Evolutionary conservation across 495 filamentous ascomycete species (phyloP).

Genomic region (Bacidia gigantensis): DNA sequence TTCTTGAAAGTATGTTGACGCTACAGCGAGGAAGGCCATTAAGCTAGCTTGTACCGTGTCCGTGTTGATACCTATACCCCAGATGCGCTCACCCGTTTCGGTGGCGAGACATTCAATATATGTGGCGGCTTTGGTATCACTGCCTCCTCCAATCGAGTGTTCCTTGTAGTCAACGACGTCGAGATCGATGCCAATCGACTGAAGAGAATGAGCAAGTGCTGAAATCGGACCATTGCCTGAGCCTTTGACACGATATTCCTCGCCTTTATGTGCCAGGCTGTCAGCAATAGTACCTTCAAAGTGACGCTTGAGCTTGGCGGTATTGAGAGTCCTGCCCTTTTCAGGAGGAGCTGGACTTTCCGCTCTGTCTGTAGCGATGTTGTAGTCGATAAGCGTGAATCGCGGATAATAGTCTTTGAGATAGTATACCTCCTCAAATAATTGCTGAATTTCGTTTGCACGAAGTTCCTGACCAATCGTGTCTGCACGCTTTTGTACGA

Average conservation of each 20-base stretch:
- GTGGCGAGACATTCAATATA: conserved; percentile 81
- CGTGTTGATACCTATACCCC: conserved; percentile 92
- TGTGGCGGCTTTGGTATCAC: conserved; percentile 76
- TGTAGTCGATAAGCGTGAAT: conserved; percentile 85
- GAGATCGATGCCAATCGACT: conserved; percentile 69
- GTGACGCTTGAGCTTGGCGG: conserved; percentile 61
- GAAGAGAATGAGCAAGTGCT: conserved; percentile 69
- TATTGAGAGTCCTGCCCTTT: conserved; percentile 55
- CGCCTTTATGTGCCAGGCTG: conserved; percentile 51
- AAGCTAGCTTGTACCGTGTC: conserved; percentile 89
- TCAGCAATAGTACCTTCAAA: conserved; percentile 84
- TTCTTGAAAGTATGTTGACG: conserved; percentile 29
- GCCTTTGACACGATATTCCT: conserved; percentile 65
- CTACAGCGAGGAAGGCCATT: conserved; percentile 77
- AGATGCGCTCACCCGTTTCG: conserved; percentile 59
- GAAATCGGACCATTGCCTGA: conserved; percentile 85
- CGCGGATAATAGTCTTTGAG: conserved; percentile 58
- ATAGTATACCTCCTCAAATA: conserved; percentile 84
- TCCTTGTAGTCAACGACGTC: conserved; percentile 95
- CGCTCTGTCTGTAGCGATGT: conserved; percentile 74
- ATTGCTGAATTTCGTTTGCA: conserved; percentile 61
- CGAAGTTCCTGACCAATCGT: conserved; percentile 65
- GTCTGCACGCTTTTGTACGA: conserved; percentile 72
- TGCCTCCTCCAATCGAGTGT: conserved; percentile 62
- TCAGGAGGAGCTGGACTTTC: conserved; percentile 56